Evolutionary conservation across 2,329 filamentous ascomycete species (phyloP).

Genomic region (Hypoxylon sp.): DNA sequence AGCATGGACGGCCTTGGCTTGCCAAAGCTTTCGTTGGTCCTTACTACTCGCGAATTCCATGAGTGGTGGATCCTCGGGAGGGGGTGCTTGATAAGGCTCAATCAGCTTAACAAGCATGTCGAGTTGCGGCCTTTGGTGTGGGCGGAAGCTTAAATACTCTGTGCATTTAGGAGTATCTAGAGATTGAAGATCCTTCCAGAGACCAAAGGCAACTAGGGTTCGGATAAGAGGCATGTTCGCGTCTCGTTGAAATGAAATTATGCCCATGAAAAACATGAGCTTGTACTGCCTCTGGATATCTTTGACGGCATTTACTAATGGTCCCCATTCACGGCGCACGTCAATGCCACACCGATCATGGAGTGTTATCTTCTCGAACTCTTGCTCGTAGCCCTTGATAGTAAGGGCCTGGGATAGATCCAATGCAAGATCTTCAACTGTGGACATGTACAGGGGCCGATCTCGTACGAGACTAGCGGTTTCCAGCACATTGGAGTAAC

Average conservation of each 20-base stretch:
- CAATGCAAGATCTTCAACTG: conserved; percentile 32
- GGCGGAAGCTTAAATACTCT: conserved; percentile 49
- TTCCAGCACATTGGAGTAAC: conserved; percentile 36
- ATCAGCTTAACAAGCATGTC: conserved; percentile 47
- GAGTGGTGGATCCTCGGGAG: conserved; percentile 37
- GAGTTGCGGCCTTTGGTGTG: conserved; percentile 45
- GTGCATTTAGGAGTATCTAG: conserved; percentile 49
- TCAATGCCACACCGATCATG: conserved; percentile 39
- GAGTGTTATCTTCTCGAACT: conserved; percentile 36
- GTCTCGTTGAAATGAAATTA: conserved; percentile 40
- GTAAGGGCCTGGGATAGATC: conserved; percentile 33
- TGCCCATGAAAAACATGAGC: conserved; percentile 41
- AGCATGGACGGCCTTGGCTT: conserved; percentile 44
- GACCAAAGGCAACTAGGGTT: conserved; percentile 54
- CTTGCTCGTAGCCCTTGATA: conserved; percentile 37
- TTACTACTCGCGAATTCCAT: conserved; percentile 43
- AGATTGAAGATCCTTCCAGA: conserved; percentile 50
- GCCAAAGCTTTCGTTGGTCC: conserved; percentile 45
- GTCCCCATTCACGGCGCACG: conserved; percentile 40
- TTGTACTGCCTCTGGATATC: conserved; percentile 14
- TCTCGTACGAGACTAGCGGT: conserved; percentile 22
- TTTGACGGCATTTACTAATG: conserved; percentile 36
- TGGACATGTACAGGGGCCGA: conserved; percentile 29
- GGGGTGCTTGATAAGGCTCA: conserved; percentile 43
- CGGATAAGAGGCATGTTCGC: conserved; percentile 40